Percentiles rank a stretch among this genome's conserved stretches.
Evolutionary conservation across 2,329 filamentous ascomycete species (phyloP).

Genomic region (Drechslerella coelobrocha): DNA sequence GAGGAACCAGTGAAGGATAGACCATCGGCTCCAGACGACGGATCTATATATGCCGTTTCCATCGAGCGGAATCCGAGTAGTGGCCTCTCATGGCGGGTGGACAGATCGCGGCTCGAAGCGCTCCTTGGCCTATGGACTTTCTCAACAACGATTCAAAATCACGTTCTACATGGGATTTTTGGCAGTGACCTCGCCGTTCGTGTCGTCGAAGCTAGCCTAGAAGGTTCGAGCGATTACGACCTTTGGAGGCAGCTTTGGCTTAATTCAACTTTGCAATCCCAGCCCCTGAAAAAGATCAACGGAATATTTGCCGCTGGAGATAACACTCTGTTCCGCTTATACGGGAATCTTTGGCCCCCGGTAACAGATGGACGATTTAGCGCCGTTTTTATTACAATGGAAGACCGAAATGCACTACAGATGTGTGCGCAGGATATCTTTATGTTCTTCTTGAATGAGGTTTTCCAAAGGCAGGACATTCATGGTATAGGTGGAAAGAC

Average conservation of each 20-base stretch:
- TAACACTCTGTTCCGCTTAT: not conserved
- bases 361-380: not conserved
- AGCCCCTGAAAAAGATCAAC: no score
- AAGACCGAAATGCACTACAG: conserved; percentile 11
- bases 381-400: not conserved
- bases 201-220: not conserved
- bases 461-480: conserved; percentile 6
- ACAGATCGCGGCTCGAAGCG: conserved; percentile 22
- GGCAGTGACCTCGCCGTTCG: not conserved
- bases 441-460: conserved; percentile 33
- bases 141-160: conserved; percentile 25
- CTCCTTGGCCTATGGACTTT: conserved; percentile 31
- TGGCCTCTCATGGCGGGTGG: conserved; percentile 15
- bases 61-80: not conserved
- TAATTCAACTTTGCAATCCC: no score
- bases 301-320: no score
- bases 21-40: conserved; percentile 2
- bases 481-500: conserved; percentile 25
- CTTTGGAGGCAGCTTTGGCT: no score
- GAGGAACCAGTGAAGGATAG: conserved; percentile 10
- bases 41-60: conserved; percentile 9
- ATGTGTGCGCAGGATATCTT: conserved; percentile 47
- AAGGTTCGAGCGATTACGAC: not conserved
- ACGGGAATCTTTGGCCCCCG: not conserved
- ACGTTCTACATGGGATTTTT: conserved; percentile 14